Evolutionary conservation across 129 eudicot species (phyloP), one percentile per base, ranked within the genome.

Genomic region (Helianthus annuus): DNA sequence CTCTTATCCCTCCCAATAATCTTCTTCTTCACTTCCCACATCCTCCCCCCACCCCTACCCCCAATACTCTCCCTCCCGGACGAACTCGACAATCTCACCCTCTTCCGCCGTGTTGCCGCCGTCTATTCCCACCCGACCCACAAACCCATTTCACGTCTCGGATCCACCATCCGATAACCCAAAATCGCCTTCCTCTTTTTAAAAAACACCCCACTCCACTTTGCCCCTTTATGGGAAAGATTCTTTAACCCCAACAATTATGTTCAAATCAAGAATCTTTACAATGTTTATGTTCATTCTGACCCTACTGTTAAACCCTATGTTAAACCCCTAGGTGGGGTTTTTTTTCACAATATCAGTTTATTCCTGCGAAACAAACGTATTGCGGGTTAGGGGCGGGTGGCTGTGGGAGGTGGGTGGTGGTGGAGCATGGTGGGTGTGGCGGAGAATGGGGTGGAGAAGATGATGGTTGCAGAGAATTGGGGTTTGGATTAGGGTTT

Each of bases 111-210:
- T 0, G 96, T 90, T 72, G 66, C 84, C 60, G 78, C 82, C 72
- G 75, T 70, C 54, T 73, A 51, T 11, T 70, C 80, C 39, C 81
- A 81, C 66, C 83, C 81, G 34, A 83, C 80, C 76, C 81, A 66
- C 54, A 62, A 27, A 75, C 65, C 84, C 71, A 74, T 79, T 66
- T 79, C 79, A n/a, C 73, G 81, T 13, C 81, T 80, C 56, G 80
- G 81, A 69, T 45, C 94, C 77, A 75, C 84, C 66, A 75, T 77
- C 71, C 70, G 78, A 72, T 69, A 64, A 49, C 91, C 92, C 82
- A 92, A 89, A 51, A 89, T 92, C 81, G 96, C 96, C 44, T 87
- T 92, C 73, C 74, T 92, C 6, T 92, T 92, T 68, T 83, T 92
- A 58, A 92, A 95, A 17, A 89, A 92, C 74, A 51, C 96, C 48